Evolutionary conservation across 768 basidiomycete genomes (phyloP).

Genomic region (Multifurca ochricompacta): DNA sequence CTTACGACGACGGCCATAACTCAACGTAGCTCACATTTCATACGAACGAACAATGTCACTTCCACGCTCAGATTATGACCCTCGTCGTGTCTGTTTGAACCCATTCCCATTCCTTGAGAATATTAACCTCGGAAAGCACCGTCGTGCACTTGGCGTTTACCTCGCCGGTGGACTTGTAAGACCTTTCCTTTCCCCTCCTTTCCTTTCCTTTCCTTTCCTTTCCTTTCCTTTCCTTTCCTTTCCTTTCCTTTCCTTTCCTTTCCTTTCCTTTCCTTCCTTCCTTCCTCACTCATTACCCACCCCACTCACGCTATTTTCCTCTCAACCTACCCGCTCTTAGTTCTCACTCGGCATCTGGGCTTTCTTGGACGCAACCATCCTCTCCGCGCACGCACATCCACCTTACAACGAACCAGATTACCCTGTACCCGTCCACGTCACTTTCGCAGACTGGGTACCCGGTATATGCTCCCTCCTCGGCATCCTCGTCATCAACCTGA

Average conservation of each 20-base stretch:
- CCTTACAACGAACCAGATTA: conserved; percentile 65
- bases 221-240: no score
- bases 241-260: no score
- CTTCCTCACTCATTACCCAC: conserved; percentile 4
- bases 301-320: neutral
- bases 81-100: conserved; percentile 80
- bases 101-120: conserved; percentile 56
- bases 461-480: conserved; percentile 90
- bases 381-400: conserved; percentile 78
- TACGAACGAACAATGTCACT: conserved; percentile 42
- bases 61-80: conserved; percentile 73
- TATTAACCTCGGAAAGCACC: conserved; percentile 64
- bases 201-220: no score
- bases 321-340: conserved; percentile 34
- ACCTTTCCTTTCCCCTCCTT: no score
- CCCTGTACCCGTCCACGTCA: conserved; percentile 70
- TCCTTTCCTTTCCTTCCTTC: conserved; percentile 2
- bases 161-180: conserved; percentile 85
- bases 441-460: conserved; percentile 96
- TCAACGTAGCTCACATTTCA: no score
- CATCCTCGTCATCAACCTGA: conserved; percentile 85
- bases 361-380: conserved; percentile 87
- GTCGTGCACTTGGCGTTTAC: conserved; percentile 81
- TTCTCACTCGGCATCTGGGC: conserved; percentile 95
- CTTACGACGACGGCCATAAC: conserved; percentile 1